A percentile compares a stretch with the other conserved stretches of the same genome.
These are phyloP conservation scores for Forsythia viridissima DNA, from an alignment of 257 asterid genomes.

Conservation along the genomic window DNA sequence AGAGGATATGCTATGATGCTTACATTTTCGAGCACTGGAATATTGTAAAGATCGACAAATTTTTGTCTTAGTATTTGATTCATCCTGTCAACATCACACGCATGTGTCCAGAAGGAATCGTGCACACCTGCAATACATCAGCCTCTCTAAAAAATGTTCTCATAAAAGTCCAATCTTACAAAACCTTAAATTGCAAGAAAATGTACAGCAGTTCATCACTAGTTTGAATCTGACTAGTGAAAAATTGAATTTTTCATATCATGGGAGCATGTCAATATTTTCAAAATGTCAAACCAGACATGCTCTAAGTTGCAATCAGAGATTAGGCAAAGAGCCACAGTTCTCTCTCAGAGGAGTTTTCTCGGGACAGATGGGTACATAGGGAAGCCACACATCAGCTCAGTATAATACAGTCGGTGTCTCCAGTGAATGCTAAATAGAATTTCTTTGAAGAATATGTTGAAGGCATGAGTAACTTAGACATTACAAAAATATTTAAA, in stretches of 20 bases:
- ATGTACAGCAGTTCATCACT: background rate
- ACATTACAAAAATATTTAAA: background rate
- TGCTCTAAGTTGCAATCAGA: background rate
- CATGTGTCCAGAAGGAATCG: conserved; percentile 98
- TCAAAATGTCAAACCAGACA: background rate
- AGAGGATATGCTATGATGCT: conserved; percentile 33
- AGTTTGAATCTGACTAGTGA: no score
- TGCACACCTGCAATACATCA: conserved; percentile 70
- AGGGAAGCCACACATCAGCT: background rate
- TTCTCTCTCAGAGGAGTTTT: background rate
- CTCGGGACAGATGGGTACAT: background rate
- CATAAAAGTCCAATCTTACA: background rate
- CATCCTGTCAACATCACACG: conserved; percentile 89
- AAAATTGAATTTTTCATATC: no score
- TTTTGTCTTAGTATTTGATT: conserved; percentile 75
- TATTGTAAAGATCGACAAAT: conserved; percentile 81
- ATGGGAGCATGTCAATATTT: no score
- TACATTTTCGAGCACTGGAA: conserved; percentile 89
- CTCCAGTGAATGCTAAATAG: background rate
- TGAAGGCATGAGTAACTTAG: background rate
- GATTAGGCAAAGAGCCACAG: background rate
- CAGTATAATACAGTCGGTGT: background rate
- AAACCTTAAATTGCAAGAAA: background rate
- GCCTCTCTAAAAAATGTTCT: background rate
- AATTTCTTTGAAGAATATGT: background rate